Evolutionary conservation across 2,329 filamentous ascomycete species (phyloP).

Genomic region (Magnaporthiopsis incrustans): DNA sequence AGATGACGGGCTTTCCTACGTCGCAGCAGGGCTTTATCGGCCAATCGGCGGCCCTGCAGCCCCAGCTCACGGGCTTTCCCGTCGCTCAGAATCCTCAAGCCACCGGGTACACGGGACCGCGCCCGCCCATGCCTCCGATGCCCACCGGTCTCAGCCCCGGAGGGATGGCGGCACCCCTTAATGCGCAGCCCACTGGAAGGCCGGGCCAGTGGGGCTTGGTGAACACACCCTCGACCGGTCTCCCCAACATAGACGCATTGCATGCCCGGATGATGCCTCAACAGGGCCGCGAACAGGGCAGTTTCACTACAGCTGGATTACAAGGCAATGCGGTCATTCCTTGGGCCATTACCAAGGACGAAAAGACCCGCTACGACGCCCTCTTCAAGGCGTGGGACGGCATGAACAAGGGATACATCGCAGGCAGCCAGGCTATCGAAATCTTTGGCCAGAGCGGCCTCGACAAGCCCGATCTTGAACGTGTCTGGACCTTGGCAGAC

Average conservation of each 20-base stretch:
- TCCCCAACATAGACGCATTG: constrained; percentile 89
- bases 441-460: constrained; percentile 95
- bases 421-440: constrained; percentile 87
- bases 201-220: constrained; percentile 98
- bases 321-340: constrained; percentile 93
- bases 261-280: constrained; percentile 97
- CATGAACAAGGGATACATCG: constrained; percentile 84
- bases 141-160: constrained; percentile 54
- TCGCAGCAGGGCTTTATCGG: constrained; percentile 50
- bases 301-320: constrained; percentile 77
- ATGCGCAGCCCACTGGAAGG: constrained; percentile 86
- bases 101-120: constrained; percentile 72
- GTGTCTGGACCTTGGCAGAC: constrained; percentile 91
- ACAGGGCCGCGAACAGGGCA: constrained; percentile 74
- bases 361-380: constrained; percentile 93
- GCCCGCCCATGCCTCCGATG: constrained; percentile 80
- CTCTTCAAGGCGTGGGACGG: constrained; percentile 97
- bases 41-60: constrained; percentile 51
- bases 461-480: constrained; percentile 81
- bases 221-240: constrained; percentile 78
- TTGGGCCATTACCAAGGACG: constrained; percentile 97
- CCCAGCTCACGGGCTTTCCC: constrained; percentile 64
- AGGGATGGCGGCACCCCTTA: constrained; percentile 62
- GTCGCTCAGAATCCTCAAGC: constrained; percentile 61
- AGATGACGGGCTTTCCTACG: constrained; percentile 61